Conservation (phyloP, 306 rosid genomes). For the Rosa persica region DNA sequence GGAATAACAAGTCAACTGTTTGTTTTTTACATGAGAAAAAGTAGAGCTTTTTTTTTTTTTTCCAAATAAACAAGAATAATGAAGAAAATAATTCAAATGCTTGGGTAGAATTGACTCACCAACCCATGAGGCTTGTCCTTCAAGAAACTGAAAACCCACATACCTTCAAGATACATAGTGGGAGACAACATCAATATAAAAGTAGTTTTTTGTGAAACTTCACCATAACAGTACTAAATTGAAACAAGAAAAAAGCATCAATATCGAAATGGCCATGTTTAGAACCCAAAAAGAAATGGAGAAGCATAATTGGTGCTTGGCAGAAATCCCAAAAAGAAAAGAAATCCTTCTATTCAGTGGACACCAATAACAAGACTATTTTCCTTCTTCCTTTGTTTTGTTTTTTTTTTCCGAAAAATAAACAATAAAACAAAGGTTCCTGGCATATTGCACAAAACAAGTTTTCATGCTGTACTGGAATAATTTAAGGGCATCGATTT, state of each 20-base stretch:
- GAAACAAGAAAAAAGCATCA: background rate
- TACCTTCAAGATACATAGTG: conserved; percentile 55
- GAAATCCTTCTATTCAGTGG: background rate
- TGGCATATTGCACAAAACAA: background rate
- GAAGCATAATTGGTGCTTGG: background rate
- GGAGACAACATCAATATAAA: conserved; percentile 21
- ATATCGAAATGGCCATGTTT: background rate
- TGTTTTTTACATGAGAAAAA: background rate
- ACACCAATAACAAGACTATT: background rate
- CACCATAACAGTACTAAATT: background rate
- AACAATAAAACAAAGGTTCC: background rate
- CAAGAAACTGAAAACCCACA: conserved; percentile 70
- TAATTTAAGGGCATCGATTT: conserved; percentile 4
- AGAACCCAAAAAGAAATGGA: background rate
- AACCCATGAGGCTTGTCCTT: conserved; percentile 43
- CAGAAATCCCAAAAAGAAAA: background rate
- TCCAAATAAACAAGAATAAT: conserved; percentile 12
- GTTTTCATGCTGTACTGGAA: background rate
- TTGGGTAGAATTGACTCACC: conserved; percentile 57
- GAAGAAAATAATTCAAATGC: conserved; percentile 28
- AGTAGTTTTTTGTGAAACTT: conserved; percentile 17
- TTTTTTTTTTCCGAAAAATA: background rate
- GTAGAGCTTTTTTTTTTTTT: background rate
- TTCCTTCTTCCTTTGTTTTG: background rate
- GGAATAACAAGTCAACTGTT: background rate